These are phyloP conservation scores for Echria macrotheca DNA, from an alignment of 495 filamentous ascomycete genomes.

Conservation along the genomic window DNA sequence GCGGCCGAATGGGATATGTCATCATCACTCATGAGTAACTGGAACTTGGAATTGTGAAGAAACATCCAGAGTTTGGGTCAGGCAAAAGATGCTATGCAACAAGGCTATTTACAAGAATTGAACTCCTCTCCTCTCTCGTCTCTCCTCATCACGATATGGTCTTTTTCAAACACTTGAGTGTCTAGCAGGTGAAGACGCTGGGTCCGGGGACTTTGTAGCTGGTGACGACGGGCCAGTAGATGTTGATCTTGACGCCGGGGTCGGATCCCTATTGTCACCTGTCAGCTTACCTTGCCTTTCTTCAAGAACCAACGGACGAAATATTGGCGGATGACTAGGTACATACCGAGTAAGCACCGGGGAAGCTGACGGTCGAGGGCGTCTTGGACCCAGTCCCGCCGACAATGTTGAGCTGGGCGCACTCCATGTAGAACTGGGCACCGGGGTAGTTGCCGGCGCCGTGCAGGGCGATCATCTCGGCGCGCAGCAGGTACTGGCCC, in stretches of 20 bases:
- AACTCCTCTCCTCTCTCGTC: too few species aligned
- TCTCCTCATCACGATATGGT: too few species aligned
- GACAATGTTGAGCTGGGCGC: conserved; percentile 44
- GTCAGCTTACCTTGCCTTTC: not conserved
- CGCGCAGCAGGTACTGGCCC: conserved; percentile 48
- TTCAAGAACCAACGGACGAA: not conserved
- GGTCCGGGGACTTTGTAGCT: conserved; percentile 37
- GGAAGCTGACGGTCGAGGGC: conserved; percentile 34
- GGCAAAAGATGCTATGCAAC: too few species aligned
- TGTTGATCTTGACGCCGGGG: conserved; percentile 44
- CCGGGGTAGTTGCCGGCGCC: conserved; percentile 35
- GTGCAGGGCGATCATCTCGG: conserved; percentile 51
- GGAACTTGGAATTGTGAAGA: too few species aligned
- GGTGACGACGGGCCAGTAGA: conserved; percentile 38
- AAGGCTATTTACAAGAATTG: too few species aligned
- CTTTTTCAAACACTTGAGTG: not conserved
- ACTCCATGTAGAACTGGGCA: conserved; percentile 52
- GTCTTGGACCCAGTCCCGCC: conserved; percentile 27
- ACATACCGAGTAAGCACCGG: conserved; percentile 36
- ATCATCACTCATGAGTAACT: too few species aligned
- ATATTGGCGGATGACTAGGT: too few species aligned
- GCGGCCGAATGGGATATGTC: too few species aligned
- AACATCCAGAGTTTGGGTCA: too few species aligned
- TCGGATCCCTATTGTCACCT: conserved; percentile 22
- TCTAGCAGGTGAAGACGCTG: conserved; percentile 29